Base-by-base conservation (phyloP, 352 stramenopile species). In the Phytophthora brassicae region DNA sequence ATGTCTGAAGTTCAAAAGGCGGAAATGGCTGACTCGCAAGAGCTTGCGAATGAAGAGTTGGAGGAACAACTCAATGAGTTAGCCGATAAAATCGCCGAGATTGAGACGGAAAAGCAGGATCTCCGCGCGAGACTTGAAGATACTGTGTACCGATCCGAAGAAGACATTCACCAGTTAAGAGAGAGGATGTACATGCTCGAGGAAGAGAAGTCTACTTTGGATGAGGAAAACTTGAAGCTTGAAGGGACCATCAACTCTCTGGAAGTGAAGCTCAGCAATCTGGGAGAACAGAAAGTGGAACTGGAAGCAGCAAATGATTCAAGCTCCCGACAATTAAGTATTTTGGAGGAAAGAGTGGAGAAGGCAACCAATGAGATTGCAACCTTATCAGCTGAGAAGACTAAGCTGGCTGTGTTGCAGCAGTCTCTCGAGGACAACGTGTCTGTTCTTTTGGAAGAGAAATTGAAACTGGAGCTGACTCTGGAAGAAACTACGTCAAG, bases 41-140 rank as follows among this genome's bases (percentile, higher is more conserved):
- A 84, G 23, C 66, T 77, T 36, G 72, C 67, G 0, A 82, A 84
- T 11, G 55, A 82, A 43, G 76, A 88, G 55, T 51, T 86, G 5
- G 70, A 84, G 29, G 77, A 86, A 12, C 79, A 88, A 47, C 60
- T 88, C 9, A 77, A 81, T 16, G 74, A 81, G 35, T 43, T 89
- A 0, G 78, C 77, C 9, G 73, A 84, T 46, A 86, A 75, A 53
- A 85, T 84, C 19, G 74, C 74, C 3, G 78, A 89, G 55, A 68
- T 89, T 13, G 70, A 88, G 50, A 68, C 71, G 12, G 62, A 86
- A 38, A 87, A 84, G 45, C 67, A 81, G 20, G 65, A 75, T n/a
- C 64, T 87, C 35, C 57, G 55, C 31, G 67, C 53, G 9, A 68
- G 55, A 19, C 66, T 81, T 13, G 64, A 81, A 22, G 68, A 83